These are phyloP conservation scores for Kregervanrija pseudodelftensis DNA, from an alignment of 805 yeast genomes.

Conservation along the genomic window DNA sequence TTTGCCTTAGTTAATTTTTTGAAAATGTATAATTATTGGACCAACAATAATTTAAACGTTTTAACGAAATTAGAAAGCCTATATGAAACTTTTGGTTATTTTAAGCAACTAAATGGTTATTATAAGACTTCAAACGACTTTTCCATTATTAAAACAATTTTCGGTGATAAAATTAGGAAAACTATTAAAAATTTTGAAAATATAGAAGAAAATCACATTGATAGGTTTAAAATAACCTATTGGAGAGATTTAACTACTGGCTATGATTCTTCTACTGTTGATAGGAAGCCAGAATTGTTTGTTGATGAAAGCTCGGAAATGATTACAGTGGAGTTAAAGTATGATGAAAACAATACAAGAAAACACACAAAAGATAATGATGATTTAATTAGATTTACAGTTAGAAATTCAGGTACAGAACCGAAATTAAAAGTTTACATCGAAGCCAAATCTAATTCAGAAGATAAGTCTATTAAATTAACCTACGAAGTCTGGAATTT, in stretches of 20 bases:
- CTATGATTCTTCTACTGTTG: constrained; percentile 60
- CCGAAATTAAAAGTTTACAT: constrained; percentile 90
- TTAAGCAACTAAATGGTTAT: constrained; percentile 82
- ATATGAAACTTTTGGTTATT: constrained; percentile 65
- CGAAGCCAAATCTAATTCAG: constrained; percentile 57
- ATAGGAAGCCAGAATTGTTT: constrained; percentile 59
- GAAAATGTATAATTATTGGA: constrained; percentile 57
- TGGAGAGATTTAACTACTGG: constrained; percentile 88
- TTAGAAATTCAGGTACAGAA: constrained; percentile 94
- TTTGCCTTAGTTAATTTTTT: constrained; percentile 71
- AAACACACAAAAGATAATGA: constrained; percentile 4
- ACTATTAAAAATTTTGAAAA: constrained; percentile 44
- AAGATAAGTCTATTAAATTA: constrained; percentile 37
- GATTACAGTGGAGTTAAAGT: constrained; percentile 59
- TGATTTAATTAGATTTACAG: constrained; percentile 61
- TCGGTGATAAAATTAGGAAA: constrained; percentile 36
- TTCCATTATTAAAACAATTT: constrained; percentile 44
- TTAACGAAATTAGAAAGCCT: constrained; percentile 50
- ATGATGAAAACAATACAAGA: constrained; percentile 9
- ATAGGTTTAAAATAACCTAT: constrained; percentile 31
- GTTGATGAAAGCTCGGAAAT: constrained; percentile 71
- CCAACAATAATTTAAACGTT: constrained; percentile 30
- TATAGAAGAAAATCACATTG: too few species aligned
- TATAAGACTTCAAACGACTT: constrained; percentile 53
- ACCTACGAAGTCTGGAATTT: constrained; percentile 65